These are phyloP conservation scores for Colletotrichum sp. DNA, from an alignment of 2,329 filamentous ascomycete genomes.

Conservation along the genomic window DNA sequence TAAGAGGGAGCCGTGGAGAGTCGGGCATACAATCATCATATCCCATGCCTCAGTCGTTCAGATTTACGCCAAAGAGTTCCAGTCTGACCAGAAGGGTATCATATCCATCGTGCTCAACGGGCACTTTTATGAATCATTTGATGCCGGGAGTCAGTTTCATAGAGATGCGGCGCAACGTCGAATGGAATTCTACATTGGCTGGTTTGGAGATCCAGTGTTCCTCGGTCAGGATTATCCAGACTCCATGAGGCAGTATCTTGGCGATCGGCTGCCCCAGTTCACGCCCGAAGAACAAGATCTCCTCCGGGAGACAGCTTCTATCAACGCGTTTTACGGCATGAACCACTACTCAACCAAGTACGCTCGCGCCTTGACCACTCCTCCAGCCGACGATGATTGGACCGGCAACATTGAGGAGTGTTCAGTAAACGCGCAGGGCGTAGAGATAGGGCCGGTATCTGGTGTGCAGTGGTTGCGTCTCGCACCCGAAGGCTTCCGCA, in stretches of 20 bases:
- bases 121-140: slow-evolving; percentile 42
- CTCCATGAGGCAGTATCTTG: slow-evolving; percentile 30
- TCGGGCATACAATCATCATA: slow-evolving; percentile 39
- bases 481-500: slow-evolving; percentile 30
- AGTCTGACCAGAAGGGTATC: slow-evolving; percentile 28
- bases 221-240: slow-evolving; percentile 26
- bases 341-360: slow-evolving; percentile 44
- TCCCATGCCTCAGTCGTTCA: slow-evolving; percentile 36
- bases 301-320: slow-evolving; percentile 24
- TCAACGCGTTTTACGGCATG: slow-evolving; percentile 43
- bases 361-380: slow-evolving; percentile 29
- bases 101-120: slow-evolving; percentile 43
- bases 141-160: slow-evolving; percentile 27
- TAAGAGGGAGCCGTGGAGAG: slow-evolving; percentile 40
- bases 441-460: slow-evolving; percentile 16
- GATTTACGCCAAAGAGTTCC: slow-evolving; percentile 37
- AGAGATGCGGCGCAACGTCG: slow-evolving; percentile 35
- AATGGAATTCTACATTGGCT: slow-evolving; percentile 43
- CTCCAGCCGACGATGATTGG: slow-evolving; percentile 28
- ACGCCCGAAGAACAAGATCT: slow-evolving; percentile 29
- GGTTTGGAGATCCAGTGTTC: slow-evolving; percentile 44
- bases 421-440: slow-evolving; percentile 31
- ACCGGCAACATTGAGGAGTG: slow-evolving; percentile 27
- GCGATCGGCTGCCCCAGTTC: slow-evolving; percentile 33
- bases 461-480: slow-evolving; percentile 10